Evolutionary conservation across 805 yeast species (phyloP).

Genomic region (Blastobotrys chiropterorum): DNA sequence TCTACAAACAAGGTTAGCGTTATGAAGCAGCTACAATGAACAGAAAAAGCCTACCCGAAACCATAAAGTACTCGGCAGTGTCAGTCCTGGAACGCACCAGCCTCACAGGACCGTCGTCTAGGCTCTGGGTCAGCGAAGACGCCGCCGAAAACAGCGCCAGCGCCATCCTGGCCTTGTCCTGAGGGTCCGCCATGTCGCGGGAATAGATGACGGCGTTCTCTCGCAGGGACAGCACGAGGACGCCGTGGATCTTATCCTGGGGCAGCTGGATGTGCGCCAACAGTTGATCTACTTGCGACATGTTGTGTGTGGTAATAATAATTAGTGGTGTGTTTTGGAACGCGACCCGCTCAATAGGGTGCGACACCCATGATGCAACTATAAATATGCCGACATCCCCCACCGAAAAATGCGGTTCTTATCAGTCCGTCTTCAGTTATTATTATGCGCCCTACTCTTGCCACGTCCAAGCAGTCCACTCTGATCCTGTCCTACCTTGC

Average conservation of each 20-base stretch:
- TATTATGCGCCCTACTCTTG: neutral
- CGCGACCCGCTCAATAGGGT: neutral
- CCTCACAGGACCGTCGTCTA: slow-evolving; percentile 1
- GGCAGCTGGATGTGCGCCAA: neutral
- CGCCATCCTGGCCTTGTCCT: slow-evolving; percentile 1
- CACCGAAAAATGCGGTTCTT: neutral
- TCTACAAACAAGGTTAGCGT: neutral
- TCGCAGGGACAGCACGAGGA: slow-evolving; percentile 1
- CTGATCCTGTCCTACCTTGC: slow-evolving; percentile 1
- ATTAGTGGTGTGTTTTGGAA: neutral
- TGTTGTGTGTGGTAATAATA: neutral
- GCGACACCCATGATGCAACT: neutral
- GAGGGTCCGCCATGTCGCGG: neutral
- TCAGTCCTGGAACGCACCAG: slow-evolving; percentile 5
- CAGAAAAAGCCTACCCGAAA: slow-evolving; percentile 1
- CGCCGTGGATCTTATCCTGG: slow-evolving; percentile 2
- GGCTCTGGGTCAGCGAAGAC: neutral
- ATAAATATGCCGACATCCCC: neutral
- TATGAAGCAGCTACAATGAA: neutral
- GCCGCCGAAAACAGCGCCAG: slow-evolving; percentile 3
- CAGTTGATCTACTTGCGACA: neutral
- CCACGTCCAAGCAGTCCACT: slow-evolving; percentile 1
- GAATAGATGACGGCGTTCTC: slow-evolving; percentile 5
- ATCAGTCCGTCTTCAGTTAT: neutral
- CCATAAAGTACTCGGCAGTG: slow-evolving; percentile 4